phyloP scores from a whole-genome alignment of 1,284 basidiomycete species.

The Irpex sp. region DNA sequence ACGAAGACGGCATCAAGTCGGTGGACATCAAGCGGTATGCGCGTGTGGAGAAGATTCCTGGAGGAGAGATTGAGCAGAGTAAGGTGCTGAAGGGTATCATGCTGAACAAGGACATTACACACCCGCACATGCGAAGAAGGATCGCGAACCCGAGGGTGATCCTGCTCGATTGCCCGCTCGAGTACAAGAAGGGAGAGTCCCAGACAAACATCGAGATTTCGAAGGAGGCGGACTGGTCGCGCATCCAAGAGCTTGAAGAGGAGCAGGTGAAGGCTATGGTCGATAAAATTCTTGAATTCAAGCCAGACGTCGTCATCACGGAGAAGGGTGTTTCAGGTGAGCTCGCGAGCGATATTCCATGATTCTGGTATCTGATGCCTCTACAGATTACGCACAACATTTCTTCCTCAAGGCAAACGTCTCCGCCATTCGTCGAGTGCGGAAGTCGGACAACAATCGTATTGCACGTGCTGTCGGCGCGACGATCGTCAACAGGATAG shows the following conservation, averaged over 20 bases:
- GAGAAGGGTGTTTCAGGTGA: conserved; percentile 96
- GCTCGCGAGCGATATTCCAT: conserved; percentile 18
- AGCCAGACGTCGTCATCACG: conserved; percentile 93
- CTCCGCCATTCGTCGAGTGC: conserved; percentile 89
- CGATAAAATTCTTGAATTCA: conserved; percentile 87
- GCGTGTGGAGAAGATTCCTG: conserved; percentile 95
- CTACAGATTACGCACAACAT: conserved; percentile 88
- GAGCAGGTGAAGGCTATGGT: conserved; percentile 94
- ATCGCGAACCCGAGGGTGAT: conserved; percentile 91
- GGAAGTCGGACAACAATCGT: conserved; percentile 99
- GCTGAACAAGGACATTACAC: conserved; percentile 99
- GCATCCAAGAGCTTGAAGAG: conserved; percentile 94
- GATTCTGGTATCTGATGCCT: background rate
- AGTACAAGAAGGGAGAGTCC: conserved; percentile 99
- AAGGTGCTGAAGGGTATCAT: conserved; percentile 89
- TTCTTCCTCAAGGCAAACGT: conserved; percentile 88
- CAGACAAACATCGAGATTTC: conserved; percentile 99
- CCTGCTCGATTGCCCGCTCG: conserved; percentile 92
- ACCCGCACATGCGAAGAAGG: conserved; percentile 93
- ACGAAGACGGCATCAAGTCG: conserved; percentile 70
- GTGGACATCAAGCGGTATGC: conserved; percentile 99
- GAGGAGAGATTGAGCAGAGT: conserved; percentile 95
- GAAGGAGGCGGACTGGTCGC: conserved; percentile 91
- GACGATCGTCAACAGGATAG: conserved; percentile 95
- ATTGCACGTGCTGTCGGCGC: conserved; percentile 95